phyloP scores from a whole-genome alignment of 176 grass and related monocot genomes.

The Musa itinerans region DNA sequence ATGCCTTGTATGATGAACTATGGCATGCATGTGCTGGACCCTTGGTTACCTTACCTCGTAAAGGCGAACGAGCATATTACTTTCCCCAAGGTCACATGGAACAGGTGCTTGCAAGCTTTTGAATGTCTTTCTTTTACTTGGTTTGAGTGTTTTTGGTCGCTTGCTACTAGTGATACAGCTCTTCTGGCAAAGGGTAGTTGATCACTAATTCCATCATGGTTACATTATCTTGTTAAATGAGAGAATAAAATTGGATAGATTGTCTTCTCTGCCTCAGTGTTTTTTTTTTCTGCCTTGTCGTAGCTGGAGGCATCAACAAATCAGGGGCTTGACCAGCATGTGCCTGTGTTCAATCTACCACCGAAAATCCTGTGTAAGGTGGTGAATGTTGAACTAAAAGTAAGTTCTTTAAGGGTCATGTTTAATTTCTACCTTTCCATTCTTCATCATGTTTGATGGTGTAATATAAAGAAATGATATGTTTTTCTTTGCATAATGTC shows the following conservation, averaged over 20 bases:
- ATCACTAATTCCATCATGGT: not conserved
- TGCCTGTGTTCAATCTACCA: slow-evolving; percentile 71
- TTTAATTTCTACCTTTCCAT: slow-evolving; percentile 5
- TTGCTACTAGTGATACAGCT: not conserved
- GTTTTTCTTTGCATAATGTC: slow-evolving; percentile 6
- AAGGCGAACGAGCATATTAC: slow-evolving; percentile 76
- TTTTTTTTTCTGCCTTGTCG: not conserved
- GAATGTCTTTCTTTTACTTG: not conserved
- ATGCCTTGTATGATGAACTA: slow-evolving; percentile 54
- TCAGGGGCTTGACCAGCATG: slow-evolving; percentile 72
- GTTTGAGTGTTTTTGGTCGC: not conserved
- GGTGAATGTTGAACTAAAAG: slow-evolving; percentile 70
- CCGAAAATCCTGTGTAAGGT: slow-evolving; percentile 88
- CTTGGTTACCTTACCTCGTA: slow-evolving; percentile 57
- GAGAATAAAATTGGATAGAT: not conserved
- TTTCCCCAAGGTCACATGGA: slow-evolving; percentile 99
- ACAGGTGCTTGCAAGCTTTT: slow-evolving; percentile 40
- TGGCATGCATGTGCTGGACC: slow-evolving; percentile 93
- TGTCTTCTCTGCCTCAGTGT: not conserved
- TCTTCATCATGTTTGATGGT: slow-evolving; percentile 4
- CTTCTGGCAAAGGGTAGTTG: not conserved
- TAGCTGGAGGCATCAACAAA: slow-evolving; percentile 88
- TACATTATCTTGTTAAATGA: not conserved
- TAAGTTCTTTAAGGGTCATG: slow-evolving; percentile 18
- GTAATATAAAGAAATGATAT: slow-evolving; percentile 2